Evolutionary conservation across 805 yeast species (phyloP).

Genomic region (Kodamaea kakaduensis): DNA sequence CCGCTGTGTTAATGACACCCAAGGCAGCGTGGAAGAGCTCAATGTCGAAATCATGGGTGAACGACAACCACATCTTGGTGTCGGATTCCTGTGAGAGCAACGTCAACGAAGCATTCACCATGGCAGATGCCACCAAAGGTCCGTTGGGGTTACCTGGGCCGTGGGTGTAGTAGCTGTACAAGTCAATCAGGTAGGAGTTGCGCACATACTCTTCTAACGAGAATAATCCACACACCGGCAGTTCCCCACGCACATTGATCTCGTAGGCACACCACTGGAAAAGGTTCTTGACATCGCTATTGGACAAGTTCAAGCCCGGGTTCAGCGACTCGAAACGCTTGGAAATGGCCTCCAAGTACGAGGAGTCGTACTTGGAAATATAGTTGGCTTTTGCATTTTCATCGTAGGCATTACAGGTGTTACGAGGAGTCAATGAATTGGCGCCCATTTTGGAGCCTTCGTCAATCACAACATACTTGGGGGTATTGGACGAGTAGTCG

Average conservation of each 20-base stretch:
- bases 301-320: conserved; percentile 45
- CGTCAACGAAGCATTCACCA: conserved; percentile 45
- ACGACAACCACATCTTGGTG: conserved; percentile 58
- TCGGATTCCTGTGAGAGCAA: conserved; percentile 39
- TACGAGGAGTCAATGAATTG: conserved; percentile 22
- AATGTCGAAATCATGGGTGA: conserved; percentile 70
- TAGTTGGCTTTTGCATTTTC: conserved; percentile 25
- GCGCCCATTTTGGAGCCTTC: conserved; percentile 20
- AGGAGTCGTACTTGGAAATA: conserved; percentile 25
- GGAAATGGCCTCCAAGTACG: conserved; percentile 51
- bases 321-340: conserved; percentile 51
- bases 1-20: conserved; percentile 45
- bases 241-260: conserved; percentile 10
- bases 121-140: conserved; percentile 55
- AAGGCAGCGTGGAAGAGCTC: conserved; percentile 59
- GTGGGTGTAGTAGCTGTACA: conserved; percentile 53
- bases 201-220: conserved; percentile 63
- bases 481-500: conserved; percentile 11
- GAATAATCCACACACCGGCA: conserved; percentile 49
- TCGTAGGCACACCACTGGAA: conserved; percentile 71
- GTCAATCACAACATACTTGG: conserved; percentile 10
- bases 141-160: conserved; percentile 61
- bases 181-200: conserved; percentile 56
- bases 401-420: conserved; percentile 27
- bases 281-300: conserved; percentile 47